phyloP scores from a whole-genome alignment of 306 rosid species.

The Ochetophila trinervis region DNA sequence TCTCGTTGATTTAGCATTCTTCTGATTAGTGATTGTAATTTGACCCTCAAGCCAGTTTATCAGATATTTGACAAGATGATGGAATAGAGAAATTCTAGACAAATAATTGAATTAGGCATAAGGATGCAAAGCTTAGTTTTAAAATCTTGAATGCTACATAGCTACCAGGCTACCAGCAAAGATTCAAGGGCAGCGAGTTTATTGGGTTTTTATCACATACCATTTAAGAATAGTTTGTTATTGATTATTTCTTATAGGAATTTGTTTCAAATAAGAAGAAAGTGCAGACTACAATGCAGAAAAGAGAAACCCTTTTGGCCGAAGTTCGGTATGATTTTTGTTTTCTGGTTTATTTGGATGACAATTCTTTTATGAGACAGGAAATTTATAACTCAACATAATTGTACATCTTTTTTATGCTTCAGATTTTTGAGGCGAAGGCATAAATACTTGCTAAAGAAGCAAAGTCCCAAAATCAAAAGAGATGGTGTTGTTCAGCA shows the following conservation, averaged over 20 bases:
- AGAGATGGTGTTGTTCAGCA: conserved; percentile 8
- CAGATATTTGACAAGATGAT: too few species aligned
- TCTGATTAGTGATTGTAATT: conserved; percentile 5
- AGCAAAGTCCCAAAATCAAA: conserved; percentile 24
- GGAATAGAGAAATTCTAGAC: too few species aligned
- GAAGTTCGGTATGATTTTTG: conserved; percentile 51
- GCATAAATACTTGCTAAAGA: conserved; percentile 26
- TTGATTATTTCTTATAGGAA: conserved; percentile 39
- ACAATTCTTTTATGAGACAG: not conserved
- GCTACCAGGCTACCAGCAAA: not conserved
- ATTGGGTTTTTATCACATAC: not conserved
- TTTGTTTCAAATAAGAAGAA: conserved; percentile 46
- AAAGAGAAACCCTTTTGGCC: conserved; percentile 33
- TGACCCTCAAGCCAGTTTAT: not conserved
- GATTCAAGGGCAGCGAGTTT: not conserved
- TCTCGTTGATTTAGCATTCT: not conserved
- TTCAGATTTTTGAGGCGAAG: conserved; percentile 59
- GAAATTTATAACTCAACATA: not conserved
- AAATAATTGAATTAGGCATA: not conserved
- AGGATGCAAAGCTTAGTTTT: conserved; percentile 2
- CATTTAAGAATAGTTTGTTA: not conserved
- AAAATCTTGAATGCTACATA: not conserved
- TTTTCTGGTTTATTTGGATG: not conserved
- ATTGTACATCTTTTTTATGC: not conserved
- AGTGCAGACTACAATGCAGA: conserved; percentile 26